A percentile compares a stretch with the other conserved stretches of the same genome.
These are phyloP conservation scores for Aulographum hederae DNA, from an alignment of 2,329 filamentous ascomycete species.

Conservation along the genomic window DNA sequence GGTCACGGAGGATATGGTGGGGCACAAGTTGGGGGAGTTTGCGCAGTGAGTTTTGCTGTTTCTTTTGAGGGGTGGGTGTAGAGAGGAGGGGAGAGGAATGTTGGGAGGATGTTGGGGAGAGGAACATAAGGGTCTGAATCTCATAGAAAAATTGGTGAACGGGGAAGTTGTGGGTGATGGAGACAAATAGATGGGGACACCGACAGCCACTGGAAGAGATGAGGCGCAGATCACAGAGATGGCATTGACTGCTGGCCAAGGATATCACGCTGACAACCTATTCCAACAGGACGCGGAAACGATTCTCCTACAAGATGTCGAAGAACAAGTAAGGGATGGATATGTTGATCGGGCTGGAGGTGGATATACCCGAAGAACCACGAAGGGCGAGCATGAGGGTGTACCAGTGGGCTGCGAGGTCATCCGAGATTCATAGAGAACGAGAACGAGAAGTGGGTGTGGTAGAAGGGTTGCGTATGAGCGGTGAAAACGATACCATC, in stretches of 20 bases:
- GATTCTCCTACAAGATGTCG: conserved; percentile 48
- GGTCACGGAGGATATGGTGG: conserved; percentile 92
- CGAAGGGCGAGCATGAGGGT: no score
- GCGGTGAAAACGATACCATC: no score
- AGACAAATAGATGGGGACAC: no score
- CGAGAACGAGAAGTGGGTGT: no score
- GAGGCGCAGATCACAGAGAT: no score
- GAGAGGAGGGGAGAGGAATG: background rate
- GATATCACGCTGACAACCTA: background rate
- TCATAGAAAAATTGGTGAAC: background rate
- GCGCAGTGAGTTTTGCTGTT: conserved; percentile 48
- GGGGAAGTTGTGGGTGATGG: no score
- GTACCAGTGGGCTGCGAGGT: no score
- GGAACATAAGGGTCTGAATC: background rate
- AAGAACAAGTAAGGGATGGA: conserved; percentile 62
- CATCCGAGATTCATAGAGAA: no score
- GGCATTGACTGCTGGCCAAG: background rate
- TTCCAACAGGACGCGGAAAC: conserved; percentile 44
- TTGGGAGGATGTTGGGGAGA: background rate
- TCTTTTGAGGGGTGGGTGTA: background rate
- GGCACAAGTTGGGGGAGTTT: conserved; percentile 87
- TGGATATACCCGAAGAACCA: no score
- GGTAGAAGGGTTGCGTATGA: no score
- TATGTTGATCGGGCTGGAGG: no score
- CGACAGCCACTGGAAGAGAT: no score